A percentile compares a stretch with the other conserved stretches of the same genome.
phyloP scores from a whole-genome alignment of 2,329 filamentous ascomycete genomes.

The Colletotrichum filicis region DNA sequence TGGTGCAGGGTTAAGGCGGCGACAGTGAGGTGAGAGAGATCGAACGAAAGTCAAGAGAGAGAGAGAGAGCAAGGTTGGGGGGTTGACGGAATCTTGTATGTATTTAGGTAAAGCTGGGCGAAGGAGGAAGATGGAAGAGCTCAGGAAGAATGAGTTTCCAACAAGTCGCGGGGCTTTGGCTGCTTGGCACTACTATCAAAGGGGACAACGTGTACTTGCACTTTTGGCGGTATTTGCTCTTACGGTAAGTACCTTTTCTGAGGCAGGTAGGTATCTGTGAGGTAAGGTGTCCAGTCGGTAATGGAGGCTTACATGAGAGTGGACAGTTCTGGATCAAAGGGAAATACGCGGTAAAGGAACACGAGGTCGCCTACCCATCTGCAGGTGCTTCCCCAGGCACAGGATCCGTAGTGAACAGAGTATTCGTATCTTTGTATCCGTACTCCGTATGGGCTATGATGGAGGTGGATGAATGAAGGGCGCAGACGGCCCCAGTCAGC shows the following conservation, averaged over 20 bases:
- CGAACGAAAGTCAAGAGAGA: background rate
- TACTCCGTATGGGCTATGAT: no score
- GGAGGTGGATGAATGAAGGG: background rate
- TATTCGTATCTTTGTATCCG: no score
- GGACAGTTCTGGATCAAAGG: background rate
- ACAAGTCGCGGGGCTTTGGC: background rate
- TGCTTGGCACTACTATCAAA: background rate
- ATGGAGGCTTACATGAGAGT: background rate
- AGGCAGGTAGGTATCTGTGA: background rate
- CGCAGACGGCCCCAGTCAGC: conserved; percentile 23
- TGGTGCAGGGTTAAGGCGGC: conserved; percentile 17
- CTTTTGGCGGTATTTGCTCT: background rate
- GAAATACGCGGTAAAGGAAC: conserved; percentile 3
- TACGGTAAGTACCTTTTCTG: background rate
- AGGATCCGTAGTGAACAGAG: no score
- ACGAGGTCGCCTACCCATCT: background rate
- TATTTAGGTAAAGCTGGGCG: background rate
- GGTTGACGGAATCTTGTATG: background rate
- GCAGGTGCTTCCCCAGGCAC: background rate
- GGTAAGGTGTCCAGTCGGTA: background rate
- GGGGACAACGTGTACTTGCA: conserved; percentile 12
- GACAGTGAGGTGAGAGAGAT: background rate
- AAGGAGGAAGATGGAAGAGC: background rate
- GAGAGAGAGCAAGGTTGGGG: background rate
- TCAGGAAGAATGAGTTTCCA: background rate